These are phyloP conservation scores for Aquilaria agallochum DNA, from an alignment of 441 rosid genomes.

Conservation along the genomic window DNA sequence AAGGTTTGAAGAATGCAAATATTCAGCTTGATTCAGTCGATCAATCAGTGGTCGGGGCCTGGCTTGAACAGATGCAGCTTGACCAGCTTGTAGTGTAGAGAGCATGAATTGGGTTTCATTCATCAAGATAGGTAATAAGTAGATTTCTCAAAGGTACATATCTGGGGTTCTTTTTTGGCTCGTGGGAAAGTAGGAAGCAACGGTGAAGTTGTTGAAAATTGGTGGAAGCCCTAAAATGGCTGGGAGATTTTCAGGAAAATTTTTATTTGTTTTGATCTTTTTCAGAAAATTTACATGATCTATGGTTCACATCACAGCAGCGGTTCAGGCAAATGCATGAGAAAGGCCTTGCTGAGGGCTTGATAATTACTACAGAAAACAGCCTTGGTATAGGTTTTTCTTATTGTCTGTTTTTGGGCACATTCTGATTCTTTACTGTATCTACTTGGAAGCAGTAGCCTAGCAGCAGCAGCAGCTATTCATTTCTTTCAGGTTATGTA, in stretches of 20 bases:
- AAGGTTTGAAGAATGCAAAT: conserved; percentile 23
- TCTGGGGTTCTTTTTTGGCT: conserved; percentile 10
- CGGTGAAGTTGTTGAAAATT: not conserved
- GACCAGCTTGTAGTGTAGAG: conserved; percentile 43
- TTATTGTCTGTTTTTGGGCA: too few species aligned
- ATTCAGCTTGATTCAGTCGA: conserved; percentile 26
- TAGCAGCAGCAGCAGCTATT: too few species aligned
- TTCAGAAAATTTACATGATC: not conserved
- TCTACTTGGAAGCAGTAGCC: too few species aligned
- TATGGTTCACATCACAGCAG: conserved; percentile 4
- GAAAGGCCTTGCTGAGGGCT: too few species aligned
- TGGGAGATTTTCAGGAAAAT: conserved; percentile 8
- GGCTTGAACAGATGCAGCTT: conserved; percentile 56
- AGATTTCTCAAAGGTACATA: conserved; percentile 19
- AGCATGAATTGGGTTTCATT: conserved; percentile 8
- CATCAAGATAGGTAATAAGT: conserved; percentile 11
- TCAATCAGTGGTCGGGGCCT: conserved; percentile 37
- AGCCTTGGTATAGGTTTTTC: too few species aligned
- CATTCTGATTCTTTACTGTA: too few species aligned
- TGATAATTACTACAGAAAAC: too few species aligned
- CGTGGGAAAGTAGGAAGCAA: conserved; percentile 12
- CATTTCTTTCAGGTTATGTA: too few species aligned
- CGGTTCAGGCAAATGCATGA: not conserved
- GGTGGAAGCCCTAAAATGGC: not conserved
- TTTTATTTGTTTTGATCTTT: conserved; percentile 11